Base-by-base conservation (phyloP, 371 early-diverging fungal species). In the Rhizomucor miehei region DNA sequence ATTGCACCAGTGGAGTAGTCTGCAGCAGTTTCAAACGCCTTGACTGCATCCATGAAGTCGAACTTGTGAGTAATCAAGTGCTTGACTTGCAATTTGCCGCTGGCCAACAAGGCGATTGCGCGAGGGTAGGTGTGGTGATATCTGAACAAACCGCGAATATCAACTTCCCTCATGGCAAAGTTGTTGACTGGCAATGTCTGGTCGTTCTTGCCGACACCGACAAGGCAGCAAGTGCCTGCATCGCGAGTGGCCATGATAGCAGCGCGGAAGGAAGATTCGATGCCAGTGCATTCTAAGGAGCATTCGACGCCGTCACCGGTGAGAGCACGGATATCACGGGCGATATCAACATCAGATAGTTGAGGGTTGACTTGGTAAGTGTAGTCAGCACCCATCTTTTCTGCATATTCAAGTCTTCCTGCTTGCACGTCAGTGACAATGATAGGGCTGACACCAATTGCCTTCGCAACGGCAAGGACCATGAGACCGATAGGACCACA, bases 81-180 rank as follows among this genome's bases (percentile, higher is more conserved):
- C 52, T 75, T 63, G 37, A 75, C 66, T 24, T 71, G 57, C n/a
- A 68, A 39, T 48, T 44, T 57, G 13, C 67, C 67, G 41, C 67
- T 65, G 13, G 69, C 56, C 20, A 75, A 34, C 14, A 75, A 51
- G 20, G 65, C 49, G 40, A 75, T 69, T 14, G 72, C 75, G 34
- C 69, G 68, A 48, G 75, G 75, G 36, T 71, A 75, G 24, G 75
- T 75, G 44, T 75, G 75, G 55, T 75, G 75, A 39, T 62, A 66
- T 36, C 71, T 51, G 51, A 71, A 75, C 3, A 71, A 48, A 40
- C 75, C 75, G 34, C 66, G 54, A 34, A 75, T 71, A 17, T 75
- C 72, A 2, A 75, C 75, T 56, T 75, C 75, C 9, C 72, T 65
- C 72, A 69, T 75, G n/a, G 75, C 75, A 71, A 75, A 71, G 54